Base-by-base conservation (phyloP, 2,329 filamentous ascomycete genomes). In the Cladosporium sp. region DNA sequence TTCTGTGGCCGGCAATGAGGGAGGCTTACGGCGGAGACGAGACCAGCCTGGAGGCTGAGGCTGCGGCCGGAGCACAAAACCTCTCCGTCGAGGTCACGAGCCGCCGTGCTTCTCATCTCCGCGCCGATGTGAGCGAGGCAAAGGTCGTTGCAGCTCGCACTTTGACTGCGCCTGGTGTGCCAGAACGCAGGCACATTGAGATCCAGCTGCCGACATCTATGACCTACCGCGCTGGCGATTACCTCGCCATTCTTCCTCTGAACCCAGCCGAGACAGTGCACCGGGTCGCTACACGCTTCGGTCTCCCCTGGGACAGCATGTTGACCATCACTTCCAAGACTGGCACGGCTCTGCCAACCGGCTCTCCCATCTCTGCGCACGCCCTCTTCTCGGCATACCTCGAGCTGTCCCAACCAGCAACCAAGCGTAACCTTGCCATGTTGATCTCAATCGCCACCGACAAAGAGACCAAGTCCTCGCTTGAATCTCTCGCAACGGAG, bases 161-260 rank as follows among this genome's bases (percentile, higher is more conserved):
- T 0, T 70, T 88, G 29, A 82, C 77, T 1, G 64, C 75, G 0
- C 68, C 71, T 1, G 74, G 70, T 0, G 75, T 73, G 20, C 71
- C 80, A 0, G 70, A 71, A 32, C 89, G 89, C 72, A 78, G 80
- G 24, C 70, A 74, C 52, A 69, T 75, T 20, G 70, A 74, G 52
- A 65, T 76, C 50, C 65, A 69, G 43, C 61, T 75, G 7, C 73
- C 73, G 1, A 67, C 67, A 1, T 69, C 65, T 7, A 70, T 82
- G 73, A 77, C 75, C 0, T 92, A 91, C 68, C 76, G 79, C 34
- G 79, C 84, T 2, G 88, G 88, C 12, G 88, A 92, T 62, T 92
- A 93, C 63, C 76, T 92, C 0, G 84, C 85, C 0, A 74, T 90
- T 2, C 72, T 90, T 1, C 88, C 88, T 0, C 69, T 88, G 24